phyloP scores from a whole-genome alignment of 2,329 filamentous ascomycete genomes.

The Teratosphaeria epicoccoides region DNA sequence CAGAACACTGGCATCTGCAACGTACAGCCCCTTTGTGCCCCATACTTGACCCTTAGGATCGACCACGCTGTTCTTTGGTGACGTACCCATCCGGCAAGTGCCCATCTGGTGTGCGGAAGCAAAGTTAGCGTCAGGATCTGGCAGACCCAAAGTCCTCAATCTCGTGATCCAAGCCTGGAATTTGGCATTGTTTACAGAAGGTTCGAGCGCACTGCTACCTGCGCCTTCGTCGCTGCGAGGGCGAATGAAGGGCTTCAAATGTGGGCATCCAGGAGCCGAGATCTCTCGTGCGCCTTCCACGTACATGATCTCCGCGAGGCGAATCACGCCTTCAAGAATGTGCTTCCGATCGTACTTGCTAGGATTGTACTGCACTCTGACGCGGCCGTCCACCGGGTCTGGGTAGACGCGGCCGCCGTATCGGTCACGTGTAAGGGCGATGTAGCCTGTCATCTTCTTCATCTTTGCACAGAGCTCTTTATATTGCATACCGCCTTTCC shows the following conservation, averaged over 20 bases:
- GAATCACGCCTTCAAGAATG: slow-evolving; percentile 60
- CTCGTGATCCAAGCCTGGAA: slow-evolving; percentile 52
- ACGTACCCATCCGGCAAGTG: slow-evolving; percentile 58
- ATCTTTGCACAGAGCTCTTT: slow-evolving; percentile 62
- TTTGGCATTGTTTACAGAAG: slow-evolving; percentile 42
- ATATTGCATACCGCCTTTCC: slow-evolving; percentile 56
- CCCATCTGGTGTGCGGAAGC: slow-evolving; percentile 75
- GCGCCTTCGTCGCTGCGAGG: slow-evolving; percentile 9
- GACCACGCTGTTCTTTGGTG: slow-evolving; percentile 32
- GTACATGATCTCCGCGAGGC: slow-evolving; percentile 65
- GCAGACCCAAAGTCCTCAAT: slow-evolving; percentile 41
- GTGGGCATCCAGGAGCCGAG: slow-evolving; percentile 48
- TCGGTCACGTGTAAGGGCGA: slow-evolving; percentile 64
- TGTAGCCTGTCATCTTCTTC: slow-evolving; percentile 59
- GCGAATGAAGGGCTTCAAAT: slow-evolving; percentile 54
- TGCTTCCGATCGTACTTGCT: slow-evolving; percentile 63
- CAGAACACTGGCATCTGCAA: slow-evolving; percentile 66
- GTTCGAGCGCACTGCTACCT: slow-evolving; percentile 9
- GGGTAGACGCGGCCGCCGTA: slow-evolving; percentile 64
- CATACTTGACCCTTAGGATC: slow-evolving; percentile 44
- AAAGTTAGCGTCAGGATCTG: slow-evolving; percentile 44
- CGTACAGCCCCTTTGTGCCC: slow-evolving; percentile 54
- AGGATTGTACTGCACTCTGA: slow-evolving; percentile 58
- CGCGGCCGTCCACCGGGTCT: slow-evolving; percentile 54
- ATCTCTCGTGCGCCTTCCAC: slow-evolving; percentile 74